Conservation (phyloP, 371 early-diverging fungal species). For the Mortierella sp. region DNA sequence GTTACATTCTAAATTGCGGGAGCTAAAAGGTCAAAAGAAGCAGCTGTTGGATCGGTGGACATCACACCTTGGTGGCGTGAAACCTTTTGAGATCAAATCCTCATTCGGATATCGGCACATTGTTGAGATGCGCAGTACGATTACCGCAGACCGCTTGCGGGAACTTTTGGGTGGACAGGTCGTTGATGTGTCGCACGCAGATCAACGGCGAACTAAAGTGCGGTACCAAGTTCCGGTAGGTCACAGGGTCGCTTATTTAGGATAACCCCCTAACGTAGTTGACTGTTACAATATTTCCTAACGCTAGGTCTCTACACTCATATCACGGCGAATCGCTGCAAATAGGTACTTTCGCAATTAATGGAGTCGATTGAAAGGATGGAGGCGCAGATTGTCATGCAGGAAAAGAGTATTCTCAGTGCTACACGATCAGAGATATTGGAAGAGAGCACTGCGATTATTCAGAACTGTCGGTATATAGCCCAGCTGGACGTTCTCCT, state of each 20-base stretch:
- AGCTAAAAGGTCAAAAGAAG: slow-evolving; percentile 21
- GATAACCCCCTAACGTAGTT: not conserved
- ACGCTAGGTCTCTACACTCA: too few species aligned
- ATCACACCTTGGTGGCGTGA: slow-evolving; percentile 39
- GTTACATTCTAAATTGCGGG: slow-evolving; percentile 22
- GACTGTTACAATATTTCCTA: not conserved
- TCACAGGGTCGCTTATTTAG: not conserved
- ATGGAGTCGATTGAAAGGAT: slow-evolving; percentile 61
- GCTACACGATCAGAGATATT: slow-evolving; percentile 57
- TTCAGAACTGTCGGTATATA: slow-evolving; percentile 65
- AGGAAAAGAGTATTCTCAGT: slow-evolving; percentile 63
- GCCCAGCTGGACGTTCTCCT: slow-evolving; percentile 79
- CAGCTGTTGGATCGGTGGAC: slow-evolving; percentile 31
- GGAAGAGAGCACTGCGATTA: slow-evolving; percentile 59
- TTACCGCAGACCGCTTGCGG: slow-evolving; percentile 30
- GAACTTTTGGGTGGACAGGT: slow-evolving; percentile 26
- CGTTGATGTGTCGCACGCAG: slow-evolving; percentile 46
- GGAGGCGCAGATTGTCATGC: slow-evolving; percentile 59
- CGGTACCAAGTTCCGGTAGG: slow-evolving; percentile 61
- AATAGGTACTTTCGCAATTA: slow-evolving; percentile 46
- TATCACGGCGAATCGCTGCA: too few species aligned
- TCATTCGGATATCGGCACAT: slow-evolving; percentile 61
- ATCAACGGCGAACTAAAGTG: slow-evolving; percentile 54
- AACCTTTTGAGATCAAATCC: slow-evolving; percentile 50
- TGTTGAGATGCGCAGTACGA: slow-evolving; percentile 59